Evolutionary conservation across 169 alveolate species (phyloP).

Genomic region (Condylostoma magnum): DNA sequence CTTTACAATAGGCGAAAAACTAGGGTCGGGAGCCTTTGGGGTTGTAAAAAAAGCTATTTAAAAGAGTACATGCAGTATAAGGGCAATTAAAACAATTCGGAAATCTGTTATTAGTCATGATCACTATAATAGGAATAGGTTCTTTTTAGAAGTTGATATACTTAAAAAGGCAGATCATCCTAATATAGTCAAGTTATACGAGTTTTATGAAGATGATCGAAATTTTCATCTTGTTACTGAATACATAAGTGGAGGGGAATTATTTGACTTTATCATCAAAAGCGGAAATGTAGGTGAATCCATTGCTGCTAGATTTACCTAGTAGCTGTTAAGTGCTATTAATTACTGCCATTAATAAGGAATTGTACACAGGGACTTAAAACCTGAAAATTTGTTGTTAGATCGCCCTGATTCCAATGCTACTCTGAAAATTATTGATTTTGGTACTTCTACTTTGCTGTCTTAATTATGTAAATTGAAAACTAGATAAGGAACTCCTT

Average conservation of each 20-base stretch:
- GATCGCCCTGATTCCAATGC: conserved; percentile 52
- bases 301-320: conserved; percentile 70
- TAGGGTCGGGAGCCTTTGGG: conserved; percentile 47
- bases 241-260: conserved; percentile 57
- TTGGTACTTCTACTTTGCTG: conserved; percentile 72
- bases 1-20: conserved; percentile 28
- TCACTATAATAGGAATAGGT: conserved; percentile 47
- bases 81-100: conserved; percentile 84
- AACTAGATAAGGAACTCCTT: conserved; percentile 86
- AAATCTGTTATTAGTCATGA: conserved; percentile 42
- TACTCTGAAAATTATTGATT: conserved; percentile 68
- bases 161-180: conserved; percentile 55
- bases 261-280: conserved; percentile 64
- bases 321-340: conserved; percentile 73
- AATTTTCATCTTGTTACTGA: conserved; percentile 55
- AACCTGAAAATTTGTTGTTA: conserved; percentile 77
- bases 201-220: conserved; percentile 64
- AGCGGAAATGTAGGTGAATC: conserved; percentile 58
- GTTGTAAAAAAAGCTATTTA: conserved; percentile 34
- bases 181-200: conserved; percentile 67
- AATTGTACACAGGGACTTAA: conserved; percentile 79
- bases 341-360: conserved; percentile 71
- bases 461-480: conserved; percentile 60
- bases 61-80: conserved; percentile 31
- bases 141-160: conserved; percentile 20